Base-by-base conservation (phyloP, 2,329 filamentous ascomycete species). In the Cadophora sp. region DNA sequence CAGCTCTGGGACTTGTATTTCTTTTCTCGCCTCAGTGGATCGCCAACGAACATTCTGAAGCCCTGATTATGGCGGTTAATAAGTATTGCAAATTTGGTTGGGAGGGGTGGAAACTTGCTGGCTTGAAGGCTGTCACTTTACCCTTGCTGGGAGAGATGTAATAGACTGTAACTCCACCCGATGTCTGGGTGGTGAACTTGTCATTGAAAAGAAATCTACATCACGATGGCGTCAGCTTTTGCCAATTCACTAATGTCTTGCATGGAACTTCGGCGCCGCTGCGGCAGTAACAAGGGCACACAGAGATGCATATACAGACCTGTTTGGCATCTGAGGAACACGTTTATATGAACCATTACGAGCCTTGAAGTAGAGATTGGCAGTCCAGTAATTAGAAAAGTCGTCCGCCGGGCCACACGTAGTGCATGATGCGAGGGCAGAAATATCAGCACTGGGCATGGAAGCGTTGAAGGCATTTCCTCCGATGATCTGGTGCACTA, bases 301-400 rank as follows among this genome's bases (percentile, higher is more conserved):
- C 29, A 22, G 12, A 53, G 12, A 29, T 16, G 22, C n/a, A 29
- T 16, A 4, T 1, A 29, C 26, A 8, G 29, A 53, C 50, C 50
- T 53, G 26, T 53, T 53, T 53, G 50, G 50, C 22, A 53, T 14
- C 26, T 53, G 50, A 53, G 50, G 50, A 53, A 70, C 66, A 50
- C 65, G 68, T 8, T 68, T 65, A n/a, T 68, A 70, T 26, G 66
- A 68, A n/a, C 69, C 69, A 26, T 70, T 70, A 2, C 70, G 67
- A 43, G 74, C 74, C 67, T 76, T 76, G 69, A 76, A 76, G 67
- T 75, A 76, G 65, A 78, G 26, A 55, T 76, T 75, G 1, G 75
- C 75, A 4, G 75, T 76, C 75, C 75, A 76, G 70, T 75, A 76
- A 61, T 78, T 76, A 19, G 65, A 72, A 66, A 73, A 66, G 66